Percentiles rank a stretch among this genome's conserved stretches.
These are phyloP conservation scores for Pholiota molesta DNA, from an alignment of 768 basidiomycete genomes.

Conservation along the genomic window DNA sequence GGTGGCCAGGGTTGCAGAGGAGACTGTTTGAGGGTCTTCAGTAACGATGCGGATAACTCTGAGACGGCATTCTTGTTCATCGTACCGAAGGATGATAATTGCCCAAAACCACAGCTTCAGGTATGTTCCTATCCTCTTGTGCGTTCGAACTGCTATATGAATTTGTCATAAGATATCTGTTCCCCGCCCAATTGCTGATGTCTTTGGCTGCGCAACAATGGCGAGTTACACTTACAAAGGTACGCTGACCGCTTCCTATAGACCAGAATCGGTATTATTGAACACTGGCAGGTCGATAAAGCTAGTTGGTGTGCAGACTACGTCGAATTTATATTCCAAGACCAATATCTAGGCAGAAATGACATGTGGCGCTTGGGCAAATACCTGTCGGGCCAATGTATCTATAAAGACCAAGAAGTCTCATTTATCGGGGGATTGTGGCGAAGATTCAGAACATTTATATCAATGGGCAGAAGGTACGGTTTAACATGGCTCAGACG, in stretches of 20 bases:
- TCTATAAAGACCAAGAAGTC: constrained; percentile 85
- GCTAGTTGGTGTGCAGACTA: constrained; percentile 66
- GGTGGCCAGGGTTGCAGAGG: constrained; percentile 82
- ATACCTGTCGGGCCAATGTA: constrained; percentile 76
- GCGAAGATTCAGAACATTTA: constrained; percentile 85
- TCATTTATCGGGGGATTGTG: constrained; percentile 79
- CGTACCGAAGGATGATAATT: constrained; percentile 66
- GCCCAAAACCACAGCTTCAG: constrained; percentile 66
- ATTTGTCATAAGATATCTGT: constrained; percentile 63
- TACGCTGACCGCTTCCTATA: constrained; percentile 3
- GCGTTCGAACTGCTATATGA: background rate
- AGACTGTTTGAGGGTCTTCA: constrained; percentile 64
- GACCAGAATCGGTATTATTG: background rate
- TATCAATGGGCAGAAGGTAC: constrained; percentile 66
- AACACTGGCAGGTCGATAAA: constrained; percentile 61
- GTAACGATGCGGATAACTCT: constrained; percentile 41
- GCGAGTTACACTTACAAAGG: constrained; percentile 74
- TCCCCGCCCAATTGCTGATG: constrained; percentile 70
- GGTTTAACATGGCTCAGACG: constrained; percentile 17
- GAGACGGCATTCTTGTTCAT: constrained; percentile 60
- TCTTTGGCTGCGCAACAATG: constrained; percentile 73
- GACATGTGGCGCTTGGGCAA: constrained; percentile 97
- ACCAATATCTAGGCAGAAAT: constrained; percentile 93
- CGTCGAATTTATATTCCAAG: constrained; percentile 90
- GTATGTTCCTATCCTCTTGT: constrained; percentile 32